Evolutionary conservation across 495 filamentous ascomycete genomes (phyloP).

Genomic region (Filosporella fistucella): DNA sequence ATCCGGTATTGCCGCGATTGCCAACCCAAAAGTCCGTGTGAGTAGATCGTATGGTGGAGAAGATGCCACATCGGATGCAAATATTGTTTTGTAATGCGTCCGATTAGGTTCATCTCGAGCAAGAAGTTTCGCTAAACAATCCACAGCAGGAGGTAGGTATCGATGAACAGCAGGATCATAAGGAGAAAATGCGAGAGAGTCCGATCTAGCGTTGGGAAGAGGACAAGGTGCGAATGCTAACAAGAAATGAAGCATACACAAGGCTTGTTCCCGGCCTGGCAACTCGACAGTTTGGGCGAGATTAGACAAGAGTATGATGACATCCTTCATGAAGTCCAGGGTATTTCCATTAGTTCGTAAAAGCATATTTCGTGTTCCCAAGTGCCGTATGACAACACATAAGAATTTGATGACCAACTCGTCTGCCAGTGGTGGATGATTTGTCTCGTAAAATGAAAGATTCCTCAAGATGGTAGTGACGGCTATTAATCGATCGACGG

Average conservation of each 20-base stretch:
- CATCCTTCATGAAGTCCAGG: conserved; percentile 94
- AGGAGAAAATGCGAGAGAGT: conserved; percentile 66
- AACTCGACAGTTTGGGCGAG: conserved; percentile 74
- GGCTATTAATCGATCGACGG: conserved; percentile 81
- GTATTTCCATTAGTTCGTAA: conserved; percentile 76
- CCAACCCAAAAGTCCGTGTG: conserved; percentile 83
- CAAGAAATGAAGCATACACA: conserved; percentile 82
- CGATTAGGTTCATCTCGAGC: conserved; percentile 93
- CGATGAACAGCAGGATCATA: conserved; percentile 79
- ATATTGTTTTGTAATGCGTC: conserved; percentile 73
- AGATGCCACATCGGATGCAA: conserved; percentile 60
- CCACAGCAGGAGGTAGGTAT: conserved; percentile 84
- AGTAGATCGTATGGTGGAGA: conserved; percentile 72
- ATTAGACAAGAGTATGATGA: conserved; percentile 84
- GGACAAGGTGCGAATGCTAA: conserved; percentile 81
- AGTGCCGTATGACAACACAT: conserved; percentile 72
- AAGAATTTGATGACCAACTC: conserved; percentile 74
- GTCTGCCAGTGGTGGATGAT: conserved; percentile 67
- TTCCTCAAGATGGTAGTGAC: conserved; percentile 92
- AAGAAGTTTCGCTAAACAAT: conserved; percentile 85
- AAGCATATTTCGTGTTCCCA: conserved; percentile 87
- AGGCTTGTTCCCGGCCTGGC: conserved; percentile 82
- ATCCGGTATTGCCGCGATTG: conserved; percentile 79
- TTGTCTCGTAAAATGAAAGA: conserved; percentile 77
- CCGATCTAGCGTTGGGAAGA: conserved; percentile 47